A percentile compares a stretch with the other conserved stretches of the same genome.
Conservation (phyloP, 371 early-diverging fungal species). For the Dinochytrium kinnereticum region DNA sequence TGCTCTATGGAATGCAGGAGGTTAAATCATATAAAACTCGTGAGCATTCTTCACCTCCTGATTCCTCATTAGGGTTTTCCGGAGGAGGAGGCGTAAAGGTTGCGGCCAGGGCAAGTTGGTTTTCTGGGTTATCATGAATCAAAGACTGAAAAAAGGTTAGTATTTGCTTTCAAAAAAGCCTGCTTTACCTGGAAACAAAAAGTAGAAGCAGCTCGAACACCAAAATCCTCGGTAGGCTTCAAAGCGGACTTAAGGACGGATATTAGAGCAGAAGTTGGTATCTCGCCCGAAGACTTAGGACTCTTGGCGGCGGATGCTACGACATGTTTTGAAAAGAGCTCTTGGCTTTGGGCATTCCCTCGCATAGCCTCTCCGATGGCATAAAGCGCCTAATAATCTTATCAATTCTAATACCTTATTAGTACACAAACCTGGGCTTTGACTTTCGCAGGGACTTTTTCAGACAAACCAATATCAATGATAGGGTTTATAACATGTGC, state of each 20-base stretch:
- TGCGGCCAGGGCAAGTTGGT: conserved; percentile 83
- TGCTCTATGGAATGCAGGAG: conserved; percentile 29
- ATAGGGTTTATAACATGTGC: conserved; percentile 60
- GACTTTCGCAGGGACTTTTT: conserved; percentile 57
- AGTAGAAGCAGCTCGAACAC: conserved; percentile 74
- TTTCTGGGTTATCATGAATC: conserved; percentile 79
- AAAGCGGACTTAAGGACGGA: conserved; percentile 39
- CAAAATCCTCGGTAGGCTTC: conserved; percentile 33
- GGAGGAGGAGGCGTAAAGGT: conserved; percentile 83
- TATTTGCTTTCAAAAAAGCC: too few relatives aligned
- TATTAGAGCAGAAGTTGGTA: conserved; percentile 42
- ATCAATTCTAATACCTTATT: too few relatives aligned
- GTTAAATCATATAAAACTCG: not conserved
- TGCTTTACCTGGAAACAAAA: conserved; percentile 74
- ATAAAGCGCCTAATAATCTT: conserved; percentile 65
- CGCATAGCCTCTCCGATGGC: conserved; percentile 83
- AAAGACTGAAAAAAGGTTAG: conserved; percentile 57
- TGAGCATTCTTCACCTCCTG: conserved; percentile 42
- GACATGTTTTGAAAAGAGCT: conserved; percentile 64
- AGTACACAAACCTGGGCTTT: conserved; percentile 60
- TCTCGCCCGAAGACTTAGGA: conserved; percentile 3
- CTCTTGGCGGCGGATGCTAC: conserved; percentile 30
- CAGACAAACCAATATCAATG: conserved; percentile 55
- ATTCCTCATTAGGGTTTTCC: conserved; percentile 60
- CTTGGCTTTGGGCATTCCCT: conserved; percentile 76